Base-by-base conservation (phyloP, 2,329 filamentous ascomycete species). In the Aspergillus eucalypticola region DNA sequence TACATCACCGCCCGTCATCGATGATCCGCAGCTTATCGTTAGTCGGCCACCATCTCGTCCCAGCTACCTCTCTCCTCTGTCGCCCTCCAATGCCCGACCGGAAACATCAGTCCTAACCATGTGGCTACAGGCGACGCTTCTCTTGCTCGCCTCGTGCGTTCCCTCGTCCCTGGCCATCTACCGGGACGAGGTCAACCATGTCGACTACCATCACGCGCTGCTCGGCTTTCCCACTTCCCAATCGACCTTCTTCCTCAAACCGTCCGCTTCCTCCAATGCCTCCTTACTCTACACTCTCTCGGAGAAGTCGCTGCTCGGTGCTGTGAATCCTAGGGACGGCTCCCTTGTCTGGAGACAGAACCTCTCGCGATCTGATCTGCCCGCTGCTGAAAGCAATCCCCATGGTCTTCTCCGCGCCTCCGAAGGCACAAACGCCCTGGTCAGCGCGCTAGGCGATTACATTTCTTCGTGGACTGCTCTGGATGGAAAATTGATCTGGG, bases 171-270 rank as follows among this genome's bases (percentile, higher is more conserved):
- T 78, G 71, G 91, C 92, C 66, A 87, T 98, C 61, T 96, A 92
- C 80, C 83, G 86, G 67, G 95, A 99, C 73, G 94, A 99, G 77
- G 92, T 96, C 67, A 93, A 88, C 80, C 85, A 91, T 69, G 86
- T 96, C 75, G 95, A 99, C 79, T 98, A 92, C 80, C 94, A 98
- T 79, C 88, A 96, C 80, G 87, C 91, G 66, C 88, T 98, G 52
- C 82, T 99, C 71, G 95, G 95, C 71, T 79, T 91, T 39, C 92
- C 95, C 57, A 89, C 90, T 74, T 82, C 86, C 74, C 86, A 91
- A 64, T 90, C 91, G 62, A 97, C 94, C 68, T 96, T 98, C 84
- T 98, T 98, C 86, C 92, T 97, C 79, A 89, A 88, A 68, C 94
- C 95, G 41, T 85, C 90, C 70, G 84, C 86, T 64, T 86, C 88